Conservation (phyloP, 2,329 filamentous ascomycete genomes). For the Sarocladium brachiariae region DNA sequence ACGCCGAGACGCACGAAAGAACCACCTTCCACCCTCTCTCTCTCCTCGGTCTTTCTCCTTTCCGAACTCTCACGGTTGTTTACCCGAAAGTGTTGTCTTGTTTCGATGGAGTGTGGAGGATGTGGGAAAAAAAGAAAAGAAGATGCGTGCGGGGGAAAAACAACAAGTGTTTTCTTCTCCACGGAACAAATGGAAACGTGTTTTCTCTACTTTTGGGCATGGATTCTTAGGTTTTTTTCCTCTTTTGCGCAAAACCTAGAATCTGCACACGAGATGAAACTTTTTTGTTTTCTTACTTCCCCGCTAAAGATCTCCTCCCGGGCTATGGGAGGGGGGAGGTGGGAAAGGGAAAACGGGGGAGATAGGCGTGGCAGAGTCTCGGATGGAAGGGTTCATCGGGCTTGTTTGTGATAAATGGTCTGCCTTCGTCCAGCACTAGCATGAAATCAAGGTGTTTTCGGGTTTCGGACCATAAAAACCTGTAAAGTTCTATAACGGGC, state of each 20-base stretch:
- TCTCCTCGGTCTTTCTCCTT: not conserved
- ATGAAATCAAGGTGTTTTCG: constrained; percentile 37
- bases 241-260: constrained; percentile 4
- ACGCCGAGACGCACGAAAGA: constrained; percentile 9
- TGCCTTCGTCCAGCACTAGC: constrained; percentile 25
- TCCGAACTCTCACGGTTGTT: not conserved
- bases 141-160: not conserved
- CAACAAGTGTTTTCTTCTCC: not conserved
- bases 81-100: constrained; percentile 1
- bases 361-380: constrained; percentile 4
- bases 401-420: constrained; percentile 16
- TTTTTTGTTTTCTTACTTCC: not conserved
- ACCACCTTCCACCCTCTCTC: constrained; percentile 3
- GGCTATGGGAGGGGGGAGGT: constrained; percentile 14
- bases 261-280: constrained; percentile 4
- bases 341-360: not conserved
- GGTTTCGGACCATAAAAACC: constrained; percentile 32
- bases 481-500: constrained; percentile 9
- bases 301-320: not conserved
- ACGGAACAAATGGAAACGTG: not conserved
- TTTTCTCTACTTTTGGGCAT: constrained; percentile 9
- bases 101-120: constrained; percentile 2
- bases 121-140: not conserved
- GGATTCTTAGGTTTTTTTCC: constrained; percentile 6
- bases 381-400: constrained; percentile 17